phyloP scores from a whole-genome alignment of 78 protist species.

The Pelomyxa schiedti region DNA sequence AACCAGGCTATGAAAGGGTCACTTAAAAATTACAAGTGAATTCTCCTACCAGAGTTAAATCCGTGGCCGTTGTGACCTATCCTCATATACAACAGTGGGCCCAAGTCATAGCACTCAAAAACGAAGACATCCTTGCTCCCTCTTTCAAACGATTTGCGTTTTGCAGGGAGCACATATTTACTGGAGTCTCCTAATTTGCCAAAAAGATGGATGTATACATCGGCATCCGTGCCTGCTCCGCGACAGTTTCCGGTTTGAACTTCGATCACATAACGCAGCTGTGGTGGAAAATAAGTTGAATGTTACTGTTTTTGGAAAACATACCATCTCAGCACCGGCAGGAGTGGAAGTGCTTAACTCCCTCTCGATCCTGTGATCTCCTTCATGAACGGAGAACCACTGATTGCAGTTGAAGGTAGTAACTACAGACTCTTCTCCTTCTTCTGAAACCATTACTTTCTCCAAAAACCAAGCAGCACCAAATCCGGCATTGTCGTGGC shows the following conservation, averaged over 20 bases:
- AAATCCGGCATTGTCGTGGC: not conserved
- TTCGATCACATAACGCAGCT: not conserved
- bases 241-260: not conserved
- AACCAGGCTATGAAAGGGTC: no score
- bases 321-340: not conserved
- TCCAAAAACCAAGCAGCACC: constrained; percentile 4
- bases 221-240: constrained; percentile 1
- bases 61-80: constrained; percentile 6
- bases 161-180: not conserved
- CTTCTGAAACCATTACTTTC: not conserved
- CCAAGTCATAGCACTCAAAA: not conserved
- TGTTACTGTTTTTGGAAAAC: not conserved
- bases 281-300: not conserved
- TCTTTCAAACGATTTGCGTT: not conserved
- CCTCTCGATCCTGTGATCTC: not conserved
- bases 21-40: no score
- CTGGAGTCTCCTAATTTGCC: not conserved
- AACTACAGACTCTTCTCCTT: not conserved
- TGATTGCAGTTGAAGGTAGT: not conserved
- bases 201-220: not conserved
- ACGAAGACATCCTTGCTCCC: not conserved
- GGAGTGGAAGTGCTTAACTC: not conserved
- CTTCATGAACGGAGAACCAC: not conserved
- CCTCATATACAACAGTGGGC: not conserved
- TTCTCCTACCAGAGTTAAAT: not conserved